Evolutionary conservation across 768 basidiomycete species (phyloP).

Genomic region (Neoboletus magnificus): DNA sequence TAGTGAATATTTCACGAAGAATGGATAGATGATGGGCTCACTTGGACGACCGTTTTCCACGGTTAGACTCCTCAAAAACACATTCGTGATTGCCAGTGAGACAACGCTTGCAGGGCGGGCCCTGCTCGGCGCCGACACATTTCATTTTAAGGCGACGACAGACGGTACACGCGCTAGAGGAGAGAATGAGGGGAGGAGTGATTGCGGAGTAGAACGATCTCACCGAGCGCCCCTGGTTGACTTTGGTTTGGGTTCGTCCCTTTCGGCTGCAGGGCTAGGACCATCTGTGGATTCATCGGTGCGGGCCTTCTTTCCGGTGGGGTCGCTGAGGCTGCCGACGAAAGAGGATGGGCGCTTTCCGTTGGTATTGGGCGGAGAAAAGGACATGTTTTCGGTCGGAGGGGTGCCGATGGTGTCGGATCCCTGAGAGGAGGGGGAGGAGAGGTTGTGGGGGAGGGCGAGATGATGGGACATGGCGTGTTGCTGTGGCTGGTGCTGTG

Average conservation of each 20-base stretch:
- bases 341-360: slow-evolving; percentile 66
- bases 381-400: slow-evolving; percentile 56
- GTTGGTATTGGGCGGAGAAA: slow-evolving; percentile 50
- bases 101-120: slow-evolving; percentile 90
- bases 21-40: slow-evolving; percentile 32
- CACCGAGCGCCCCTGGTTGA: slow-evolving; percentile 84
- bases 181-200: slow-evolving; percentile 10
- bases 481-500: slow-evolving; percentile 44
- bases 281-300: slow-evolving; percentile 52
- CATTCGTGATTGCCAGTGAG: slow-evolving; percentile 79
- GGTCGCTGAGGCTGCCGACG: slow-evolving; percentile 36
- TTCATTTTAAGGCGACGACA: slow-evolving; percentile 94
- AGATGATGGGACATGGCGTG: slow-evolving; percentile 55
- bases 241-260: slow-evolving; percentile 73
- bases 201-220: slow-evolving; percentile 16
- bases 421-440: slow-evolving; percentile 77
- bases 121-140: slow-evolving; percentile 86
- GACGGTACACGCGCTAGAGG: slow-evolving; percentile 78
- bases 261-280: slow-evolving; percentile 53
- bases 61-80: slow-evolving; percentile 94
- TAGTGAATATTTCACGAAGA: slow-evolving; percentile 26
- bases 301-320: slow-evolving; percentile 53
- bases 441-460: slow-evolving; percentile 54
- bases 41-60: slow-evolving; percentile 89
- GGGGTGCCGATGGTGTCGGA: slow-evolving; percentile 76